These are phyloP conservation scores for Glycine soja DNA, from an alignment of 306 rosid species.

Conservation along the genomic window DNA sequence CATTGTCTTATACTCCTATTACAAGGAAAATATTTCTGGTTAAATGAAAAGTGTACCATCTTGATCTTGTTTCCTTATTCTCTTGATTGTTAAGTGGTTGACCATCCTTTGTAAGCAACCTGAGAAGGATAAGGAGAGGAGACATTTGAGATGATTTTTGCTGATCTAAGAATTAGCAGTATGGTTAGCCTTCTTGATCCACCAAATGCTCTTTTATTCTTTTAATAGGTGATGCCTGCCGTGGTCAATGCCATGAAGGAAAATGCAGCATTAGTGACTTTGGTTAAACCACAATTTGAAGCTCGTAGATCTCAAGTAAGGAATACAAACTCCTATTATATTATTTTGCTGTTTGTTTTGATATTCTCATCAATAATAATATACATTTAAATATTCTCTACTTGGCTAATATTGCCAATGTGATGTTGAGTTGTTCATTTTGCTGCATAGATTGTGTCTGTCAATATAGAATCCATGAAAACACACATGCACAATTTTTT, in stretches of 20 bases:
- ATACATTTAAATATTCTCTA: not conserved
- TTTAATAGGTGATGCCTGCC: slow-evolving; percentile 92
- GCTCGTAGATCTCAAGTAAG: slow-evolving; percentile 90
- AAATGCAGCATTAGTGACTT: slow-evolving; percentile 76
- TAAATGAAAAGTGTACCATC: slow-evolving; percentile 10
- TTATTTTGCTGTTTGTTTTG: slow-evolving; percentile 20
- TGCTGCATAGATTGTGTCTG: not conserved
- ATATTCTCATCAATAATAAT: not conserved
- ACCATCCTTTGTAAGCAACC: not conserved
- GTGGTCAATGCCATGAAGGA: slow-evolving; percentile 84
- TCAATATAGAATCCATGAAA: not conserved
- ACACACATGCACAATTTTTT: not conserved
- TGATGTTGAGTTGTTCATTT: not conserved
- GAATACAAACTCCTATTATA: slow-evolving; percentile 7
- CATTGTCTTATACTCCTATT: not conserved
- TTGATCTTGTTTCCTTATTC: not conserved
- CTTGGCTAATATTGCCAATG: not conserved
- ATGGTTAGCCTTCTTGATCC: slow-evolving; percentile 18
- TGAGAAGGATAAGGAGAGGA: slow-evolving; percentile 9
- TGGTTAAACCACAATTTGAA: slow-evolving; percentile 97
- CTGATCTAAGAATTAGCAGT: slow-evolving; percentile 5
- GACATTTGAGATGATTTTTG: slow-evolving; percentile 1
- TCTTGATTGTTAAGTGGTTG: slow-evolving; percentile 1
- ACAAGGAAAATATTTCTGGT: not conserved
- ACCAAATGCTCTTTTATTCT: slow-evolving; percentile 34